Base-by-base conservation (phyloP, 2,329 filamentous ascomycete genomes). In the Pseudopyricularia javanii region DNA sequence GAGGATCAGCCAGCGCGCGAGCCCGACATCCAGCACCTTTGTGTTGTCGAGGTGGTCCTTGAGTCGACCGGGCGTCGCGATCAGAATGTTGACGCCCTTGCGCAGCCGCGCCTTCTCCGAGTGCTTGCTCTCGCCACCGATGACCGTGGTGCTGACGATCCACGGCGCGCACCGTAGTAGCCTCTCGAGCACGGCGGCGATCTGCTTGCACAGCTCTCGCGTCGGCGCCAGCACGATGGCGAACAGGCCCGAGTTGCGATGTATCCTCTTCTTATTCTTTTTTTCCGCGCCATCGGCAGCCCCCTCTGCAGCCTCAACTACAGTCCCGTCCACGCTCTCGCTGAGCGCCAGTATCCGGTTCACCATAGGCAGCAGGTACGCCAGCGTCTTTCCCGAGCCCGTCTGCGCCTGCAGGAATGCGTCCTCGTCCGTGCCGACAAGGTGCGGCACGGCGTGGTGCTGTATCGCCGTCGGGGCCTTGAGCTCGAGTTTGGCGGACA, bases 391-490 rank as follows among this genome's bases (percentile, higher is more conserved):
- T 70, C 93, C 93, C 0, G 93, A 98, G 59, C 93, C 93, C 0
- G 93, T 98, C 70, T 98, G 86, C 3, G 93, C 94, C 66, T 97
- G 93, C 33, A 98, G 85, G 62, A 98, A 98, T 2, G 91, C 91
- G 71, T 98, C 93, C 47, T 80, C 83, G 60, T 95, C 86, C 52
- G 86, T 84, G 43, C 83, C 83, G 47, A 95, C 69, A 56, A 98
- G 71, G 60, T 93, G 84, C 43, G 86, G 78, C 37, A 98, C 84
- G 1, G 91, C 86, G 56, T 88, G 88, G 61, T 91, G 91, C 69
- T 98, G 93, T 64, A 98, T 96, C 0, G 88, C 89, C 0, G 93
- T 98, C 6, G 93, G 93, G 0, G 88, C 86, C 64, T 91, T 93
- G 65, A 98, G 78, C 54, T 85, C 79, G 67, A 98, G 82, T 69